Evolutionary conservation across 1,284 basidiomycete genomes (phyloP), one percentile per base, ranked within the genome.

Genomic region (Boletus mariae): DNA sequence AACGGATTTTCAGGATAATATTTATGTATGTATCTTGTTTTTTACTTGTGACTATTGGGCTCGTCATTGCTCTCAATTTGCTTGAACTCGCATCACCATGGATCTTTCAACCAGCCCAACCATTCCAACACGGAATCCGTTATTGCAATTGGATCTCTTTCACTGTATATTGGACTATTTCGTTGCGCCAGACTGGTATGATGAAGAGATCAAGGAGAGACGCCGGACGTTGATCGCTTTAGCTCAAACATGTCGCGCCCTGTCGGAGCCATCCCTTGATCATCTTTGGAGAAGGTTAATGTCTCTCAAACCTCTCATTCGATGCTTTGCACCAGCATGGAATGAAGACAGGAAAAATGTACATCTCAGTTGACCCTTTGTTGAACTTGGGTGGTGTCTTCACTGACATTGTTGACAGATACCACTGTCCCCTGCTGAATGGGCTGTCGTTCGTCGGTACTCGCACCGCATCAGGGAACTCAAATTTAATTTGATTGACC

Each of bases 231-330:
- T 45, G 26, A 9, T 28, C 17, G 25, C 31, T 2, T 32, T 54
- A 0, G 49, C 54, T 34, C 45, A 4, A 3, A 50, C 50, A 0
- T 59, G 47, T 23, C 43, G 43, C 10, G 46, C 38, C 11, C 38
- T 40, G 17, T 11, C 51, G 5, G 20, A 40, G 20, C 38, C 20
- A 23, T 40, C 38, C 20, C 47, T 48, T 3, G 45, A 58, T 38
- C 45, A 45, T 37, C 55, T 58, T 25, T 47, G 55, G 47, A 12
- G 28, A 10, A 31, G 11, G 9, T 20, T 58, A 26, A 7, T 9
- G 11, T 58, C 58, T 0, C 48, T 57, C 8, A 25, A 23, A 3
- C 46, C 58, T 3, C 55, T 58, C 17, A n/a, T 50, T n/a, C 50
- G 13, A 4, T 60, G 31, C 13, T 47, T 29, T 38, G 7, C 44